Base-by-base conservation (phyloP, 768 basidiomycete species). In the Gloeophyllum trabeum region DNA sequence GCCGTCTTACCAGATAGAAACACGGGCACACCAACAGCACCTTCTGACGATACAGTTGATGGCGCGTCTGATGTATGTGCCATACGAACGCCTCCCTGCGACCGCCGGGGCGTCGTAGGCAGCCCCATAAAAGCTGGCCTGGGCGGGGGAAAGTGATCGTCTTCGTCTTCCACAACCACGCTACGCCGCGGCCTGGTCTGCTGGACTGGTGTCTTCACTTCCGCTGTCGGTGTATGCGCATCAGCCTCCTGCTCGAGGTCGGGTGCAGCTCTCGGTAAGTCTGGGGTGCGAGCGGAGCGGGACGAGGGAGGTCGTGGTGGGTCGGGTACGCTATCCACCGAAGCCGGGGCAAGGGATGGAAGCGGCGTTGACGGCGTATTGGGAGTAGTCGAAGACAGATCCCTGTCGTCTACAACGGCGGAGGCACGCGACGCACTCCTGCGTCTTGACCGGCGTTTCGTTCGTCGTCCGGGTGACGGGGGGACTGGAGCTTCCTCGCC, bases 141-240 rank as follows among this genome's bases (percentile, higher is more conserved):
- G n/a, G n/a, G n/a, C n/a, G n/a, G n/a, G n/a, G 24, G 60, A 60
- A 21, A 65, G 63, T 24, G 66, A 10, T 66, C 61, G 43, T 81
- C 79, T 28, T 85, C 81, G 34, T 81, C 78, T 43, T 81, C 77
- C 54, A 81, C 82, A 30, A 86, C 68, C 1, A 84, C 62, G 20
- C 81, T 70, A 54, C 81, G 79, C 60, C 48, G 79, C n/a, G n/a
- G n/a, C n/a, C n/a, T n/a, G n/a, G n/a, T n/a, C n/a, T n/a, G n/a
- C n/a, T n/a, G n/a, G n/a, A n/a, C n/a, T n/a, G n/a, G n/a, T n/a
- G n/a, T n/a, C n/a, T n/a, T n/a, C n/a, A n/a, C n/a, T n/a, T n/a
- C n/a, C n/a, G n/a, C n/a, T n/a, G n/a, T n/a, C n/a, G n/a, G n/a
- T n/a, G n/a, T n/a, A n/a, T n/a, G n/a, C n/a, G n/a, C n/a, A n/a